Percentiles rank a stretch among this genome's conserved stretches.
Conservation (phyloP, 2,329 filamentous ascomycete species). For the Hirsutella minnesotensis region DNA sequence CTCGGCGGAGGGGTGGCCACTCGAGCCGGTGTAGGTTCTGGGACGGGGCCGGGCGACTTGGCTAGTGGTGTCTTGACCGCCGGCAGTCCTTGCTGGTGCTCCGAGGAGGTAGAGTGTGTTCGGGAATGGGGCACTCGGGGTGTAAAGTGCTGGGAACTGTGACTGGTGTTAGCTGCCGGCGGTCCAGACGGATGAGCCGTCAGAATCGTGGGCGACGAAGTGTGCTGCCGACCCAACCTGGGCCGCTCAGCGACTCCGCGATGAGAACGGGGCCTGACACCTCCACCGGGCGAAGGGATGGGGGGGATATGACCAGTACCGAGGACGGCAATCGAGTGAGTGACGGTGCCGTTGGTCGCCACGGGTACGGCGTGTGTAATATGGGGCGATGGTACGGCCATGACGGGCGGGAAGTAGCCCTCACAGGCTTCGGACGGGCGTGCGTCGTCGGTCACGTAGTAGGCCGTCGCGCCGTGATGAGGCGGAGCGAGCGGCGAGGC, state of each 20-base stretch:
- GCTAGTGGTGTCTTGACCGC: slow-evolving; percentile 38
- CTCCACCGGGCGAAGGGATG: slow-evolving; percentile 71
- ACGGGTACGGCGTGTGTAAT: slow-evolving; percentile 26
- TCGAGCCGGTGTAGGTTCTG: slow-evolving; percentile 28
- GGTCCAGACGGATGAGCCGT: slow-evolving; percentile 17
- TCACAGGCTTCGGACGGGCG: slow-evolving; percentile 56
- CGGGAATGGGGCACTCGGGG: slow-evolving; percentile 36
- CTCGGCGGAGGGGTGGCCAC: slow-evolving; percentile 42
- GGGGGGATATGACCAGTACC: slow-evolving; percentile 68
- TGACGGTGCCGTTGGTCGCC: slow-evolving; percentile 20
- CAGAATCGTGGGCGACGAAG: slow-evolving; percentile 62
- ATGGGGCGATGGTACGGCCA: slow-evolving; percentile 29
- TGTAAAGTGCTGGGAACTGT: slow-evolving; percentile 20
- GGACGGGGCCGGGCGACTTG: slow-evolving; percentile 42
- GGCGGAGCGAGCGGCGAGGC: slow-evolving; percentile 56
- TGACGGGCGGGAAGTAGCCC: slow-evolving; percentile 72
- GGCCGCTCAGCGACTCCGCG: slow-evolving; percentile 48
- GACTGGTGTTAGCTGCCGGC: slow-evolving; percentile 18
- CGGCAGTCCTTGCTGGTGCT: slow-evolving; percentile 30
- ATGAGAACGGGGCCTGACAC: slow-evolving; percentile 47
- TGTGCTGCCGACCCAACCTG: slow-evolving; percentile 58
- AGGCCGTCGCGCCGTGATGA: slow-evolving; percentile 31
- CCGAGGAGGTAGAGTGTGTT: slow-evolving; percentile 48
- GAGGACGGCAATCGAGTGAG: slow-evolving; percentile 67
- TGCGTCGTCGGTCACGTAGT: slow-evolving; percentile 49